Conservation (phyloP, 2,329 filamentous ascomycete species). For the Arthrobotrys iridis region DNA sequence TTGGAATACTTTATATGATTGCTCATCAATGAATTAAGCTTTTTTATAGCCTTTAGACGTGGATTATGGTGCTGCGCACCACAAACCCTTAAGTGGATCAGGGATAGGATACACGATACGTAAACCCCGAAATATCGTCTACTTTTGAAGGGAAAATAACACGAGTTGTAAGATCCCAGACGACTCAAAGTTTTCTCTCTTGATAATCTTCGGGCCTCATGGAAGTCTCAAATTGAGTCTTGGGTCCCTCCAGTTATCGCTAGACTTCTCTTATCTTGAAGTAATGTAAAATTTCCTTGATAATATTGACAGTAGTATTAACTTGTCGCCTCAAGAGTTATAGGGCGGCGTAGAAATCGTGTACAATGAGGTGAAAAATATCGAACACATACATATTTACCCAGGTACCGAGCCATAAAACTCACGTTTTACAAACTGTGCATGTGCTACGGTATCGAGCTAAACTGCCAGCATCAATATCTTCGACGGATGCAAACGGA, state of each 20-base stretch:
- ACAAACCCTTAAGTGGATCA: too few species aligned
- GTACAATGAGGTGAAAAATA: constrained; percentile 59
- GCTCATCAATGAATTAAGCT: too few species aligned
- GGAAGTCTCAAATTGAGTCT: constrained; percentile 60
- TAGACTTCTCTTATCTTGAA: constrained; percentile 61
- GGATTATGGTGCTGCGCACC: too few species aligned
- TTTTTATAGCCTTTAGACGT: too few species aligned
- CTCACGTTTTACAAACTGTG: constrained; percentile 62
- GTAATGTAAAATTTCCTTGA: constrained; percentile 62
- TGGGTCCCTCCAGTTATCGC: constrained; percentile 61
- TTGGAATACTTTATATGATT: too few species aligned
- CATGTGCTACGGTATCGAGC: constrained; percentile 57
- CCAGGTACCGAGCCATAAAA: constrained; percentile 63
- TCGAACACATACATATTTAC: constrained; percentile 55
- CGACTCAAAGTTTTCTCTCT: too few species aligned
- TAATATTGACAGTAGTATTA: constrained; percentile 61
- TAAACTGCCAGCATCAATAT: constrained; percentile 59
- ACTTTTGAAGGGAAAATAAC: too few species aligned
- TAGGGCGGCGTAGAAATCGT: constrained; percentile 61
- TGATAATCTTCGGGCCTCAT: constrained; percentile 54
- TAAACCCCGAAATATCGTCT: too few species aligned
- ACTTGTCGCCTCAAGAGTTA: constrained; percentile 59
- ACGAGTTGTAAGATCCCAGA: too few species aligned
- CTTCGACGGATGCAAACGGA: constrained; percentile 62
- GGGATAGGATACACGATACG: too few species aligned